A percentile compares a stretch with the other conserved stretches of the same genome.
Conservation (phyloP, 2,329 filamentous ascomycete species). For the Aspergillus luchuensis region DNA sequence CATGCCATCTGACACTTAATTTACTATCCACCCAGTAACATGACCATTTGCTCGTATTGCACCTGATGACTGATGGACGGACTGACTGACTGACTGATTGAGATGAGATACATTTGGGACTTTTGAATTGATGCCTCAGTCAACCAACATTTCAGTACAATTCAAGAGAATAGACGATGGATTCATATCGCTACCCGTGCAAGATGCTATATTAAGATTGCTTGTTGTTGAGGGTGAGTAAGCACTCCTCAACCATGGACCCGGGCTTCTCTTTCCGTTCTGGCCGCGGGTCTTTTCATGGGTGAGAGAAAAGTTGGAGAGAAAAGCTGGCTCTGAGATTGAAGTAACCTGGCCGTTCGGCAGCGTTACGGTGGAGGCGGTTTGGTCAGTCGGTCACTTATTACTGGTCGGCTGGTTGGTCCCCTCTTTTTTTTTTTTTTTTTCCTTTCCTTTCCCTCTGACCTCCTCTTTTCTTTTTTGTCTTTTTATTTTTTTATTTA, state of each 20-base stretch:
- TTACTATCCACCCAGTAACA: not conserved
- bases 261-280: conserved; percentile 7
- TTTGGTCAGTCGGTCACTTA: not conserved
- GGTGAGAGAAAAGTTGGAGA: not conserved
- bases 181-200: not conserved
- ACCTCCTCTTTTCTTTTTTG: not conserved
- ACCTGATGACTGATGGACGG: not conserved
- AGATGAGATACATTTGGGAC: not conserved
- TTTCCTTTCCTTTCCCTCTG: not conserved
- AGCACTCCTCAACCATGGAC: conserved; percentile 3
- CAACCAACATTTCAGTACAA: too few relatives aligned
- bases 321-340: not conserved
- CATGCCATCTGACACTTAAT: not conserved
- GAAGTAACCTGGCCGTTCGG: conserved; percentile 1
- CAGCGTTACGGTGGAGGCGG: conserved; percentile 2
- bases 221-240: not conserved
- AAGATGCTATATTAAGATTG: not conserved
- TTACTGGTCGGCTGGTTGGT: not conserved
- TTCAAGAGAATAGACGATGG: too few relatives aligned
- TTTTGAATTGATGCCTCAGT: too few relatives aligned
- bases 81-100: not conserved
- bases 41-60: not conserved
- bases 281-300: conserved; percentile 2
- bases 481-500: not conserved
- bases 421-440: not conserved